These are phyloP conservation scores for Eucalyptus brandiana DNA, from an alignment of 345 rosid genomes.

Conservation along the genomic window DNA sequence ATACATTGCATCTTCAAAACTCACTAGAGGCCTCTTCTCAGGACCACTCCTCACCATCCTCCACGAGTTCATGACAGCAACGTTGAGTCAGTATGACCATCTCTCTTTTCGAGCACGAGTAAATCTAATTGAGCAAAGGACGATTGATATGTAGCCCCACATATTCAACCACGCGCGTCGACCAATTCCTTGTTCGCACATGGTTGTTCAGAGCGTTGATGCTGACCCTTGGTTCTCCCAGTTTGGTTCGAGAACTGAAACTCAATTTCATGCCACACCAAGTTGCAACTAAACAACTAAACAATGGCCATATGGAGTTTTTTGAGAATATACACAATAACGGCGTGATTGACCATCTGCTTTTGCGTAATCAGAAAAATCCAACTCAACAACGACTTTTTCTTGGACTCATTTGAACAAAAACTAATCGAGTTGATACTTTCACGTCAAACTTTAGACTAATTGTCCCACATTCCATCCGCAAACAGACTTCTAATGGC, in stretches of 20 bases:
- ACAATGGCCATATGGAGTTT: neutral
- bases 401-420: neutral
- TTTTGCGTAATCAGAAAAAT: neutral
- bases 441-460: neutral
- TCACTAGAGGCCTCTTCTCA: neutral
- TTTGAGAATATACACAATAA: neutral
- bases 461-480: neutral
- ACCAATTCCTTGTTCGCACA: neutral
- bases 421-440: neutral
- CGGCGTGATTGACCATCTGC: neutral
- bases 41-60: neutral
- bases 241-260: neutral
- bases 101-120: neutral
- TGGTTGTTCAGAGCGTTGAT: neutral
- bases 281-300: neutral
- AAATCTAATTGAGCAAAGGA: neutral
- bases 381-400: neutral
- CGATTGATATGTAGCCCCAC: neutral
- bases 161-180: neutral
- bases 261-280: neutral
- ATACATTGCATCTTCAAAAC: neutral
- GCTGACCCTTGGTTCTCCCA: neutral
- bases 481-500: neutral
- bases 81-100: neutral
- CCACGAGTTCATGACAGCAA: neutral